Evolutionary conservation across 176 grass and related monocot genomes (phyloP).

Genomic region (Calamus simplicifolius): DNA sequence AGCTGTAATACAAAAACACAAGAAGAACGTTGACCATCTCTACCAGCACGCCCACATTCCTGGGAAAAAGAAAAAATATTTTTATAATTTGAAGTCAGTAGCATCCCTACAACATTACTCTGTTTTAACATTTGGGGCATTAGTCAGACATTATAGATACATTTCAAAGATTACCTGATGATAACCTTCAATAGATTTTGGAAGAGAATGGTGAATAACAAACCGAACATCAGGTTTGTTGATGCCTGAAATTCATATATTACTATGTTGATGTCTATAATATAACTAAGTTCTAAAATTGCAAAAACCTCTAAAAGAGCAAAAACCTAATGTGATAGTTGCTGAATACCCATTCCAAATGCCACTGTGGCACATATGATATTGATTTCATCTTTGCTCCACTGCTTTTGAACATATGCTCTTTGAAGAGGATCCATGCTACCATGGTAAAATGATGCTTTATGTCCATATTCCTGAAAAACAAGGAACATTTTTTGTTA

Average conservation of each 20-base stretch:
- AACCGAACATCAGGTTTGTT: slow-evolving; percentile 99
- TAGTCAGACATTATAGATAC: neutral
- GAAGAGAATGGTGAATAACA: slow-evolving; percentile 96
- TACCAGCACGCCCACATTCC: slow-evolving; percentile 89
- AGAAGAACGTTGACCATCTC: slow-evolving; percentile 72
- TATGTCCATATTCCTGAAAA: slow-evolving; percentile 68
- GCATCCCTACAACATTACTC: neutral
- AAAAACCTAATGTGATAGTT: slow-evolving; percentile 23
- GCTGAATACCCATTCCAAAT: slow-evolving; percentile 89
- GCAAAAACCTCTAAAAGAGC: slow-evolving; percentile 5
- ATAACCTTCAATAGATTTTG: slow-evolving; percentile 98
- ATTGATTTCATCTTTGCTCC: slow-evolving; percentile 85
- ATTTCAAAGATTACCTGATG: slow-evolving; percentile 55
- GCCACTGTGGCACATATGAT: slow-evolving; percentile 99
- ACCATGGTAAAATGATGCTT: slow-evolving; percentile 70
- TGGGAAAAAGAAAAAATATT: slow-evolving; percentile 16
- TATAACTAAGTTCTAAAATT: too few species aligned
- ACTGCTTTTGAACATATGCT: slow-evolving; percentile 45
- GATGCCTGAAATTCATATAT: slow-evolving; percentile 56
- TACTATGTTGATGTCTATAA: slow-evolving; percentile 4
- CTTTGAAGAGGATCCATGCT: slow-evolving; percentile 76
- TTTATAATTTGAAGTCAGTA: neutral
- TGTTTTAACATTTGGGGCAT: slow-evolving; percentile 1
- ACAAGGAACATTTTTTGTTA: too few species aligned
- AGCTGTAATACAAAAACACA: slow-evolving; percentile 76